phyloP scores from a whole-genome alignment of 2,329 filamentous ascomycete species.

The Anisogramma anomala region DNA sequence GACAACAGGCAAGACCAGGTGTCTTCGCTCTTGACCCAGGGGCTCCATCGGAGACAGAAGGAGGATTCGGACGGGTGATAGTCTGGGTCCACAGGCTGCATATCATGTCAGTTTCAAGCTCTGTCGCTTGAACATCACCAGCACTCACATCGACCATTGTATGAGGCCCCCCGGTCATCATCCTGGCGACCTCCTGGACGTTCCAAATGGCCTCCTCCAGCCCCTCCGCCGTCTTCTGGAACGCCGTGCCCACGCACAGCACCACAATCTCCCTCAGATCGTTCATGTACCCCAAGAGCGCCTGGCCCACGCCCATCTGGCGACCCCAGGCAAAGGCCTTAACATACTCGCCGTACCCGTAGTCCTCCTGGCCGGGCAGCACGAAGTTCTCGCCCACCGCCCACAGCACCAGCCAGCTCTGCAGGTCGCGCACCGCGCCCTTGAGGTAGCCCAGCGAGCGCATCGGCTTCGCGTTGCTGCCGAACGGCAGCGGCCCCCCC shows the following conservation, averaged over 20 bases:
- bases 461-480: conserved; percentile 33
- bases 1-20: conserved; percentile 34
- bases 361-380: conserved; percentile 32
- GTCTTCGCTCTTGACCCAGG: conserved; percentile 32
- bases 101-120: neutral
- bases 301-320: conserved; percentile 29
- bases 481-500: conserved; percentile 18
- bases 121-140: neutral
- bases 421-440: conserved; percentile 28
- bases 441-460: conserved; percentile 20
- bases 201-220: conserved; percentile 30
- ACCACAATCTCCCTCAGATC: conserved; percentile 39
- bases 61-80: conserved; percentile 36
- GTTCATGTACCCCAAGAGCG: conserved; percentile 40
- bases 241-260: conserved; percentile 34
- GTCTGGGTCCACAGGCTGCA: conserved; percentile 30
- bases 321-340: conserved; percentile 43
- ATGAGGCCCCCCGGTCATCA: conserved; percentile 36
- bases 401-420: conserved; percentile 44
- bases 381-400: conserved; percentile 41
- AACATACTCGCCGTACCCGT: conserved; percentile 34
- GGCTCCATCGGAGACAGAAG: conserved; percentile 43
- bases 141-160: conserved; percentile 22
- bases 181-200: conserved; percentile 39
- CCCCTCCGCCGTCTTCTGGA: conserved; percentile 17